Conservation (phyloP, 2,329 filamentous ascomycete species). For the Nothopassalora personata region DNA sequence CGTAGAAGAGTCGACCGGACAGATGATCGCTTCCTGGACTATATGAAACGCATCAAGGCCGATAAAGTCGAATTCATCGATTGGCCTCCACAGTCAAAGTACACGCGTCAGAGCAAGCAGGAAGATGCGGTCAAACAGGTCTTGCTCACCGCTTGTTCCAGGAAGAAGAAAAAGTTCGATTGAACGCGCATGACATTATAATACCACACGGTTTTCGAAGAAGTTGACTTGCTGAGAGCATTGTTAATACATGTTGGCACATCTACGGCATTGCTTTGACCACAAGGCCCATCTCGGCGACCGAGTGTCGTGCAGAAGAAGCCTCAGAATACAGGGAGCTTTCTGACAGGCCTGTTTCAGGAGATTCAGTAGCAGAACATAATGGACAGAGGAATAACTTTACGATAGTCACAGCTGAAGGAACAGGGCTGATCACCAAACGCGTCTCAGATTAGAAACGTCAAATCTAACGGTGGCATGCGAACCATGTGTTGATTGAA, state of each 20-base stretch:
- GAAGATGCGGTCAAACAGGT: slow-evolving; percentile 28
- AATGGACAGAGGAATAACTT: not conserved
- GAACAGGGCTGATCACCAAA: not conserved
- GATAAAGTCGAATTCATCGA: slow-evolving; percentile 36
- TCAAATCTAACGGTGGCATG: not conserved
- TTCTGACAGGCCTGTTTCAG: slow-evolving; percentile 1
- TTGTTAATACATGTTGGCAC: not conserved
- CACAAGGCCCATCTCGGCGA: not conserved
- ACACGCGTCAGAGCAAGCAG: slow-evolving; percentile 32
- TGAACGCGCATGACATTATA: not conserved
- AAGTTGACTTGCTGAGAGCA: not conserved
- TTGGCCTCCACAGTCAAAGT: slow-evolving; percentile 24
- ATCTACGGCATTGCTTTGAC: not conserved
- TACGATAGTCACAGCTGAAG: not conserved
- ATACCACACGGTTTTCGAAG: not conserved
- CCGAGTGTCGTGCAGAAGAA: not conserved
- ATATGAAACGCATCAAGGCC: slow-evolving; percentile 41
- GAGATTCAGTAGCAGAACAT: slow-evolving; percentile 1
- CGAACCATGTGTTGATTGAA: not conserved
- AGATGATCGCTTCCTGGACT: slow-evolving; percentile 42
- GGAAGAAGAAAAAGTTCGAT: slow-evolving; percentile 23
- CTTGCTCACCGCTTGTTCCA: slow-evolving; percentile 24
- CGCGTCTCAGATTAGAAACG: not conserved
- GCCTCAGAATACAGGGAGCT: not conserved
- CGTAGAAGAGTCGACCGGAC: slow-evolving; percentile 29